A percentile compares a stretch with the other conserved stretches of the same genome.
Conservation (phyloP, 2,329 filamentous ascomycete genomes). For the Xylaria sp. region DNA sequence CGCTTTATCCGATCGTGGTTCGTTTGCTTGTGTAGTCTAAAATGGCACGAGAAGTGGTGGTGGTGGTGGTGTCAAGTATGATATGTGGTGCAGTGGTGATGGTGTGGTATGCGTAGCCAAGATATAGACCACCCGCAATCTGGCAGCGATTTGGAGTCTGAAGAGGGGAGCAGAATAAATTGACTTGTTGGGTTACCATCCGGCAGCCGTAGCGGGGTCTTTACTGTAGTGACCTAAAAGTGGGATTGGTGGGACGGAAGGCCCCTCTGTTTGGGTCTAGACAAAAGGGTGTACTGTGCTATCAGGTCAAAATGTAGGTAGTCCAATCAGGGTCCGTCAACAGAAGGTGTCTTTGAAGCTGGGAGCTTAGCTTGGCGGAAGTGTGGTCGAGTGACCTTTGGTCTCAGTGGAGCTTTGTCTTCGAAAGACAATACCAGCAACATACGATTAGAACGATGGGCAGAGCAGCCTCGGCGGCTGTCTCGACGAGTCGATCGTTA, state of each 20-base stretch:
- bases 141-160: constrained; percentile 24
- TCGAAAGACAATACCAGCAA: background rate
- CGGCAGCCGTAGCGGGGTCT: constrained; percentile 32
- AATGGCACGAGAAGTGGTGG: constrained; percentile 11
- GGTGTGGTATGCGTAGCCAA: constrained; percentile 20
- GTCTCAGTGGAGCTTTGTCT: constrained; percentile 9
- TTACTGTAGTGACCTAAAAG: background rate
- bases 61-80: constrained; percentile 9
- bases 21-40: constrained; percentile 4
- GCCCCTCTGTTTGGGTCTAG: constrained; percentile 13
- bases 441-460: background rate
- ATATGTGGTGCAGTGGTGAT: constrained; percentile 8
- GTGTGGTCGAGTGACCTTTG: constrained; percentile 26
- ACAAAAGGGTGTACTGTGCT: constrained; percentile 20
- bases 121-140: background rate
- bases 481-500: constrained; percentile 2
- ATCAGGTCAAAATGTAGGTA: constrained; percentile 10
- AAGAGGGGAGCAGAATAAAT: constrained; percentile 31
- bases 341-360: constrained; percentile 13
- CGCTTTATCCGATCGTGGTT: background rate
- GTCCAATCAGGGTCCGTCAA: constrained; percentile 22
- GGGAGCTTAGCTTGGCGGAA: constrained; percentile 1
- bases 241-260: constrained; percentile 20
- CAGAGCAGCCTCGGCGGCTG: background rate
- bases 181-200: constrained; percentile 33